Conservation (phyloP, 306 rosid genomes). For the Quercus wislizeni region DNA sequence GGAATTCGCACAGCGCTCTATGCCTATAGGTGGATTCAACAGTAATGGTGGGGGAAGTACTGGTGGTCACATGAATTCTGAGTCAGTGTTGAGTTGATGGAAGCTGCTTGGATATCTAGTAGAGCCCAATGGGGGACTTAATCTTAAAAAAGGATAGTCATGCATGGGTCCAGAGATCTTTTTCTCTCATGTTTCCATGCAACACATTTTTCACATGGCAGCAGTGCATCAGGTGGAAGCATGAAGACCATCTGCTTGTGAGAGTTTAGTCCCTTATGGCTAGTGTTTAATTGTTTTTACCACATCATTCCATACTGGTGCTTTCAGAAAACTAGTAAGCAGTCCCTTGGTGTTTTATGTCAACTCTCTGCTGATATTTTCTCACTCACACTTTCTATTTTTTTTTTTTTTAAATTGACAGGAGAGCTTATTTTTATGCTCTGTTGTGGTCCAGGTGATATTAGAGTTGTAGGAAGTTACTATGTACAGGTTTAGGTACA, state of each 20-base stretch:
- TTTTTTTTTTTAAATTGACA: constrained; percentile 29
- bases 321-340: constrained; percentile 40
- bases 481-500: constrained; percentile 53
- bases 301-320: constrained; percentile 28
- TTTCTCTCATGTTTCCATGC: constrained; percentile 12
- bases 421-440: constrained; percentile 65
- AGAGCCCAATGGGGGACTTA: constrained; percentile 14
- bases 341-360: constrained; percentile 44
- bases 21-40: constrained; percentile 62
- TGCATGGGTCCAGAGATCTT: constrained; percentile 16
- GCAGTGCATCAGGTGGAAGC: constrained; percentile 32
- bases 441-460: constrained; percentile 45
- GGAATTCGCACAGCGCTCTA: constrained; percentile 85
- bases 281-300: constrained; percentile 29
- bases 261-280: constrained; percentile 24
- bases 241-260: constrained; percentile 34
- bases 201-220: background rate
- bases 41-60: constrained; percentile 46
- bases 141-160: constrained; percentile 11
- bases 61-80: constrained; percentile 50
- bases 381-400: constrained; percentile 25
- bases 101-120: constrained; percentile 9
- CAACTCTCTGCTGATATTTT: constrained; percentile 43
- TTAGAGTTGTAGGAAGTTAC: constrained; percentile 25
- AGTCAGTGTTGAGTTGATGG: constrained; percentile 52